phyloP scores from a whole-genome alignment of 129 eudicot species.

The Cynara cardunculus region DNA sequence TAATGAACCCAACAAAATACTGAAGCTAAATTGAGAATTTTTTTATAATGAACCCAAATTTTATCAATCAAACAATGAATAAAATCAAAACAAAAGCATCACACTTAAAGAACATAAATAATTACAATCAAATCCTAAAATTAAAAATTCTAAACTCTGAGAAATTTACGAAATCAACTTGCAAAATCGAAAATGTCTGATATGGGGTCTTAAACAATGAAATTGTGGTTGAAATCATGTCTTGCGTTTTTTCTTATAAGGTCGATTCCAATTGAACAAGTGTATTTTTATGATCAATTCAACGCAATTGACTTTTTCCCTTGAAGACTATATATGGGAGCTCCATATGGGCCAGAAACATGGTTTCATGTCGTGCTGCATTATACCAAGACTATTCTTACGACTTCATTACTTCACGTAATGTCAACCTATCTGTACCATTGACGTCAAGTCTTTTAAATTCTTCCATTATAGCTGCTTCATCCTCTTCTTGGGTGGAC shows the following conservation, averaged over 20 bases:
- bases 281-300: too few species aligned
- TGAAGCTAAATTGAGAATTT: too few species aligned
- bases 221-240: too few species aligned
- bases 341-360: background rate
- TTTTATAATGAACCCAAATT: too few species aligned
- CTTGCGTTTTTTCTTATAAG: background rate
- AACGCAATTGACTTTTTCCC: background rate
- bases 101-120: too few species aligned
- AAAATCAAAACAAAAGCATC: background rate
- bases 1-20: too few species aligned
- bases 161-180: background rate
- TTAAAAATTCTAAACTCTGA: background rate
- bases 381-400: conserved; percentile 38
- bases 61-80: too few species aligned
- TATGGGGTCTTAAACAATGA: too few species aligned
- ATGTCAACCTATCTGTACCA: conserved; percentile 76
- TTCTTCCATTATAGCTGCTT: conserved; percentile 57
- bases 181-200: background rate
- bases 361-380: background rate
- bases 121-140: background rate
- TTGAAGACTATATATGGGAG: background rate
- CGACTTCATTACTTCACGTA: conserved; percentile 54
- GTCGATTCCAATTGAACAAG: background rate
- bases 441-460: conserved; percentile 76
- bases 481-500: conserved; percentile 63